Evolutionary conservation across 441 rosid genomes (phyloP), one percentile per base, ranked within the genome.

Genomic region (Syzygium malaccense): DNA sequence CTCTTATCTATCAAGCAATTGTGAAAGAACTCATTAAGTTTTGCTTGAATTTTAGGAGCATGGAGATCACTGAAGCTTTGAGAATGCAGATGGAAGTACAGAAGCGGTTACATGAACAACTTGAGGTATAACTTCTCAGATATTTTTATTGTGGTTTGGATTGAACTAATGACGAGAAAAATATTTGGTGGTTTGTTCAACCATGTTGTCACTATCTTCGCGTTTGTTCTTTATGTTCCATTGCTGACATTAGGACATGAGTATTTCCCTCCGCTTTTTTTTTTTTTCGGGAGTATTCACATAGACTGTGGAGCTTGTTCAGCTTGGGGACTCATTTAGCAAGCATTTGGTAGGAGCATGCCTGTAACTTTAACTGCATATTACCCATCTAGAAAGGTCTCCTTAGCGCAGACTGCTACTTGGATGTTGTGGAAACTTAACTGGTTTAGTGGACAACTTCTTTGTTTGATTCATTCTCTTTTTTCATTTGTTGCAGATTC

Each of bases 31-130:
- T 53, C 57, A 89, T 66, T 88, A 68, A 48, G 25, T 78, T 83
- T 83, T 55, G 64, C 78, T 88, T 78, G 49, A 87, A 86, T 86
- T 88, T 83, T 95, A 96, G 99, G 62, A 96, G 99, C 87, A 93
- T 95, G 78, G 98, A 95, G 90, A 95, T 98, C 49, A 96, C 99
- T 15, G 98, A 98, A 91, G 99, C 99, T 86, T 92, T 98, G 88
- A 93, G 97, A 55, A 90, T 98, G 85, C 99, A 98, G 94, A 95
- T 98, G 98, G 99, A 98, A 93, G 99, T 96, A 60, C 99, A 98
- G 94, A 98, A 96, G 91, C 94, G 94, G 91, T 93, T 96, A 89
- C 98, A 95, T 86, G 98, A 96, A 92, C 99, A 98, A 92, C 98
- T 98, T 60, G 98, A 98, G 98, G 99, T 96, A 93, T 60, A 41